Conservation (phyloP, 345 rosid genomes). For the Rhodamnia rubescens region DNA sequence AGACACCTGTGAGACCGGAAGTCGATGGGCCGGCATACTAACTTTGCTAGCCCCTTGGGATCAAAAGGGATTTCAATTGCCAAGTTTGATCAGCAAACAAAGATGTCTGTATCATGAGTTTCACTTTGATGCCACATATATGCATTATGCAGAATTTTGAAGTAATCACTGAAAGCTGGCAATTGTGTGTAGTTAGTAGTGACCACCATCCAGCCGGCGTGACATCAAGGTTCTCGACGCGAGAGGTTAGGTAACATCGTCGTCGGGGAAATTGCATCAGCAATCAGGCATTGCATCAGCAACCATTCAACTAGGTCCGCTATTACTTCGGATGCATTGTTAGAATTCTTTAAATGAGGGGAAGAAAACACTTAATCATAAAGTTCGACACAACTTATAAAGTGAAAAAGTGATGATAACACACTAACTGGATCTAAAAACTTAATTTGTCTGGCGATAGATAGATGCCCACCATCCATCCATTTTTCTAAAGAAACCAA, state of each 20-base stretch:
- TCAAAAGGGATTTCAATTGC: background rate
- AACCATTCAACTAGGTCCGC: background rate
- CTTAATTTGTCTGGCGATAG: background rate
- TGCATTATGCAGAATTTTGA: background rate
- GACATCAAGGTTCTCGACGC: background rate
- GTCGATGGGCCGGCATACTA: background rate
- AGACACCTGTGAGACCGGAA: background rate
- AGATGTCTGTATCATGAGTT: background rate
- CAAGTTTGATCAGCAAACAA: background rate
- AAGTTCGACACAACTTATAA: background rate
- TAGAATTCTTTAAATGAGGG: no score
- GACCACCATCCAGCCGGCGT: background rate
- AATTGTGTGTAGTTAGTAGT: background rate
- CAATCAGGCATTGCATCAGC: background rate
- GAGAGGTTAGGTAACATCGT: background rate
- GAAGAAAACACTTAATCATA: no score
- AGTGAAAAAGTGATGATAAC: background rate
- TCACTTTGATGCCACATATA: background rate
- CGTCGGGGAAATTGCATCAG: background rate
- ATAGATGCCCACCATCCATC: background rate
- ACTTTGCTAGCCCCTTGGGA: background rate
- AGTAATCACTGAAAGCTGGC: background rate
- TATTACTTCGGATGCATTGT: background rate
- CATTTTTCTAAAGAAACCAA: background rate
- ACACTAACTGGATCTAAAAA: background rate